Percentiles rank a stretch among this genome's conserved stretches.
Conservation (phyloP, 2,329 filamentous ascomycete species). For the Biscogniauxia marginata region DNA sequence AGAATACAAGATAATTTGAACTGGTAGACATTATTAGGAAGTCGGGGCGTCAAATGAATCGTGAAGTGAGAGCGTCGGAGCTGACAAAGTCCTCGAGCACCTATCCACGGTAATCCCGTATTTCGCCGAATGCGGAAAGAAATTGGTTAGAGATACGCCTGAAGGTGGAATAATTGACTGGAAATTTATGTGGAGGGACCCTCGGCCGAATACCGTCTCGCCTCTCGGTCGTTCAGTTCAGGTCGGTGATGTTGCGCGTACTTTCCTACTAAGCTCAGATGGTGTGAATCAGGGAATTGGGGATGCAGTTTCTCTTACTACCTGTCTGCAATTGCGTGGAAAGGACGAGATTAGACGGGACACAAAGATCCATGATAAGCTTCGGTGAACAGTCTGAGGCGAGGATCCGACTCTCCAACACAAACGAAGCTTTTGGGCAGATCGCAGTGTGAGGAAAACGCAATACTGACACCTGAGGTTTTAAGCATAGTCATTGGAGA, state of each 20-base stretch:
- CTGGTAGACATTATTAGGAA: neutral
- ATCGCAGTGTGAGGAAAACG: too few relatives aligned
- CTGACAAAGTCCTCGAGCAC: constrained; percentile 1
- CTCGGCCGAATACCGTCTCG: constrained; percentile 30
- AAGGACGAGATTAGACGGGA: constrained; percentile 20
- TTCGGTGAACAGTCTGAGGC: constrained; percentile 27
- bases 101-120: neutral
- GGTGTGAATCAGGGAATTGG: constrained; percentile 36
- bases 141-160: constrained; percentile 16
- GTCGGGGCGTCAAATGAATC: neutral
- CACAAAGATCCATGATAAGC: constrained; percentile 28
- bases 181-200: constrained; percentile 34
- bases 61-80: constrained; percentile 1
- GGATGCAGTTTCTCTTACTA: constrained; percentile 32
- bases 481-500: too few relatives aligned
- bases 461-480: too few relatives aligned
- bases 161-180: constrained; percentile 38
- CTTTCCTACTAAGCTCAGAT: constrained; percentile 33
- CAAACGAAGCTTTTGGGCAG: too few relatives aligned
- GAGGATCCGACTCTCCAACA: too few relatives aligned
- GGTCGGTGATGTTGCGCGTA: constrained; percentile 36
- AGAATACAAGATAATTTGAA: neutral
- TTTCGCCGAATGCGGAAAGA: constrained; percentile 7
- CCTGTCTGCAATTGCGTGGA: constrained; percentile 27
- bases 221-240: constrained; percentile 29